phyloP scores from a whole-genome alignment of 176 grass and related monocot genomes.

The Themeda triandra region DNA sequence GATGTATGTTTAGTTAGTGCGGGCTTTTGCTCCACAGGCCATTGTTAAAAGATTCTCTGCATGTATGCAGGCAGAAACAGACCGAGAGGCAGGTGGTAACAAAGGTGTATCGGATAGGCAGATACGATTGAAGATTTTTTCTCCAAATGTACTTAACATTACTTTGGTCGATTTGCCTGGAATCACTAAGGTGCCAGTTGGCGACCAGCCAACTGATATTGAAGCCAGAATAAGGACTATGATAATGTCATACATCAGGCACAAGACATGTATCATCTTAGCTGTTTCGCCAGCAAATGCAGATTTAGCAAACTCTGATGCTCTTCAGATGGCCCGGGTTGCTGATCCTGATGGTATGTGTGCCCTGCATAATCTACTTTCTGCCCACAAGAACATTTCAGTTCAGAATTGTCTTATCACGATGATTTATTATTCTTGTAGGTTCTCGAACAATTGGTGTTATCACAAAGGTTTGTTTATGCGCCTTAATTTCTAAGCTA shows the following conservation, averaged over 20 bases:
- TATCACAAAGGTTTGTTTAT: slow-evolving; percentile 83
- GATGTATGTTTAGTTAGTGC: not conserved
- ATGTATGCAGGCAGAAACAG: slow-evolving; percentile 80
- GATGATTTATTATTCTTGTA: slow-evolving; percentile 36
- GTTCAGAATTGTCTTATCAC: slow-evolving; percentile 9
- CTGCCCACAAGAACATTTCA: slow-evolving; percentile 4
- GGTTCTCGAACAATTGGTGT: slow-evolving; percentile 99
- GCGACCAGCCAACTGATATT: slow-evolving; percentile 97
- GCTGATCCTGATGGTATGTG: slow-evolving; percentile 91
- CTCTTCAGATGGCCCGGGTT: slow-evolving; percentile 90
- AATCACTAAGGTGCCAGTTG: slow-evolving; percentile 97
- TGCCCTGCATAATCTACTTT: not conserved
- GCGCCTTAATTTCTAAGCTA: not conserved
- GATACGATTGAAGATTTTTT: slow-evolving; percentile 95
- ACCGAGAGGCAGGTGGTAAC: slow-evolving; percentile 83
- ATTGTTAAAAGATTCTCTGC: not conserved
- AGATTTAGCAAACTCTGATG: slow-evolving; percentile 96
- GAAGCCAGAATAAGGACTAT: slow-evolving; percentile 98
- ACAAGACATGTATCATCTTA: slow-evolving; percentile 96
- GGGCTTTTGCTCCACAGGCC: not conserved
- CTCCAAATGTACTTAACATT: slow-evolving; percentile 98
- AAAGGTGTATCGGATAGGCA: slow-evolving; percentile 93
- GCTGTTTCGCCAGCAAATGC: slow-evolving; percentile 98
- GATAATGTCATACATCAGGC: slow-evolving; percentile 97
- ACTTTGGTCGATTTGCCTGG: slow-evolving; percentile 96